A percentile compares a stretch with the other conserved stretches of the same genome.
phyloP scores from a whole-genome alignment of 805 yeast species.

The Maudiozyma pseudohumilis region DNA sequence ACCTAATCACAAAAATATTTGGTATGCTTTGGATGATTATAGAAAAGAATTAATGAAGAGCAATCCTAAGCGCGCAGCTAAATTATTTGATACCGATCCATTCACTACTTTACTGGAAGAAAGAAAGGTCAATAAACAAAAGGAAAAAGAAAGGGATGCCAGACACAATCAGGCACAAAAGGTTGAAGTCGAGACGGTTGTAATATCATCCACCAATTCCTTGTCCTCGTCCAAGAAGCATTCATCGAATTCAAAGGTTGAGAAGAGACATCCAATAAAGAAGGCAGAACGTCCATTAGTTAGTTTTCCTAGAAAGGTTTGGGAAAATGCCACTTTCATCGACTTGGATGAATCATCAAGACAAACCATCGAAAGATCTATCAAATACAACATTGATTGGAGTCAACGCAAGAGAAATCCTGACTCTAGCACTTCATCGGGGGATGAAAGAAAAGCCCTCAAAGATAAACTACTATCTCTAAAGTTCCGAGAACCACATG shows the following conservation, averaged over 20 bases:
- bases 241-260: not conserved
- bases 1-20: constrained; percentile 63
- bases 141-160: constrained; percentile 38
- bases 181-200: constrained; percentile 37
- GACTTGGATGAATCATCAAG: constrained; percentile 60
- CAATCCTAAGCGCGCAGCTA: constrained; percentile 40
- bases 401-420: constrained; percentile 10
- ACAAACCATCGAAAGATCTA: constrained; percentile 48
- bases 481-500: constrained; percentile 68
- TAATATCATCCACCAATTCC: constrained; percentile 26
- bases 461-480: constrained; percentile 31
- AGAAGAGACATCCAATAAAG: not conserved
- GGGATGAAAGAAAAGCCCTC: constrained; percentile 11
- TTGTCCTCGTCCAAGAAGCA: not conserved
- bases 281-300: constrained; percentile 11
- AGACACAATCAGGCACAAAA: constrained; percentile 42
- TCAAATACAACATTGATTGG: constrained; percentile 54
- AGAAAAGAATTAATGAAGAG: constrained; percentile 41
- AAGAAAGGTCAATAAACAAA: constrained; percentile 35
- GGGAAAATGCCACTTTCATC: constrained; percentile 63
- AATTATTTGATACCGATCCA: constrained; percentile 62
- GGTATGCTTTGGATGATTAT: constrained; percentile 62
- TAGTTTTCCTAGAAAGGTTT: constrained; percentile 41
- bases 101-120: constrained; percentile 58
- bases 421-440: constrained; percentile 4